Base-by-base conservation (phyloP, 257 asterid species). In the Solanum arcanum region DNA sequence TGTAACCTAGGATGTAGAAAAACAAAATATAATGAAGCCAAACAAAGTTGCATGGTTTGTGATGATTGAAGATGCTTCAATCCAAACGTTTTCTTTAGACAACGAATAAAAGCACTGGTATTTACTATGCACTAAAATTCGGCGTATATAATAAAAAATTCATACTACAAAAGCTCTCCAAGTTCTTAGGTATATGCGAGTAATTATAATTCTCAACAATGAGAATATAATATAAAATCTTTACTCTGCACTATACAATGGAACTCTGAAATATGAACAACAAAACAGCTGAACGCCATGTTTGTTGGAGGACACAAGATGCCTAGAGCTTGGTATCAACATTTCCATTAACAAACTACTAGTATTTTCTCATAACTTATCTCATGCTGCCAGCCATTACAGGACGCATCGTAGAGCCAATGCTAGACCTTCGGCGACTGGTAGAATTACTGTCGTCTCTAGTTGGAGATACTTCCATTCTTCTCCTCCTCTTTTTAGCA, bases 401-500 rank as follows among this genome's bases (percentile, higher is more conserved):
- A 88, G 93, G 60, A 76, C 84, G 87, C 74, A 86, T 2, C 10
- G 49, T 39, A 23, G 87, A 27, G 72, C 91, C 88, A 46, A 70
- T 52, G 88, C 60, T 87, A 5, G 92, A 81, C 83, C 89, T 88
- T 21, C 88, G 84, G 13, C 86, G 87, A 80, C 78, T 52, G 74
- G 84, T 37, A 29, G 89, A 35, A 83, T 74, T 86, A 68, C 87
- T 76, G 46, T 87, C 90, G 25, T 84, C 89, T 76, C 81, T 82
- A 23, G 75, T 84, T 73, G 91, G 84, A 70, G 91, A 69, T 42
- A 29, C 80, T 31, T 74, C 91, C 68, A 39, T 73, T 80, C 90
- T 74, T 91, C 94, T 88, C 88, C 92, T 94, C 91, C 93, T 94
- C 90, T 90, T 91, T 86, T 72, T 90, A 20, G 25, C 37, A 29